These are phyloP conservation scores for Hypoxylon sp. DNA, from an alignment of 2,329 filamentous ascomycete genomes.

Conservation along the genomic window DNA sequence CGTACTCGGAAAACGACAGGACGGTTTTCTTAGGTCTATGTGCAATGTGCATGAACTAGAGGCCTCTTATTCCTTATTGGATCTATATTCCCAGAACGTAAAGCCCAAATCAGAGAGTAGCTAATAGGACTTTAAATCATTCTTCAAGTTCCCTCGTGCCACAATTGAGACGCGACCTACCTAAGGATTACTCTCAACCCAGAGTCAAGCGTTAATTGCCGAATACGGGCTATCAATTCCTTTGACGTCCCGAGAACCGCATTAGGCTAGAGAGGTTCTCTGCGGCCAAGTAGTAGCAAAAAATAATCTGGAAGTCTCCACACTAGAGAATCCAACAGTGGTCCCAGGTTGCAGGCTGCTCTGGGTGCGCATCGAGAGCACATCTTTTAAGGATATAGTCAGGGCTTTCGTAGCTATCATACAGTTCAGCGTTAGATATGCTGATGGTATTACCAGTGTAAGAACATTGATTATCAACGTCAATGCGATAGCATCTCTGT, in stretches of 20 bases:
- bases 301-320: background rate
- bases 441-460: background rate
- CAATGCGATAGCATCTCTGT: background rate
- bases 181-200: background rate
- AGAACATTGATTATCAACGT: background rate
- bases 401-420: background rate
- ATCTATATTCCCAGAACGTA: background rate
- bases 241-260: background rate
- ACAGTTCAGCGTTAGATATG: background rate
- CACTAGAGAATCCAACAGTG: background rate
- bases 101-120: background rate
- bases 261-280: background rate
- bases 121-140: background rate
- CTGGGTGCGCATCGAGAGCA: background rate
- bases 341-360: background rate
- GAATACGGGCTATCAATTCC: background rate
- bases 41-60: constrained; percentile 54
- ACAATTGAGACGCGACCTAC: background rate
- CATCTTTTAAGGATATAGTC: background rate
- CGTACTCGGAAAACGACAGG: constrained; percentile 52
- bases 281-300: background rate
- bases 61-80: background rate
- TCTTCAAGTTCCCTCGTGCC: background rate
- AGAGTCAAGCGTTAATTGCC: background rate
- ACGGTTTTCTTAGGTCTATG: constrained; percentile 56